These are phyloP conservation scores for Paecilomyces variotii DNA, from an alignment of 2,329 filamentous ascomycete species.

Conservation along the genomic window DNA sequence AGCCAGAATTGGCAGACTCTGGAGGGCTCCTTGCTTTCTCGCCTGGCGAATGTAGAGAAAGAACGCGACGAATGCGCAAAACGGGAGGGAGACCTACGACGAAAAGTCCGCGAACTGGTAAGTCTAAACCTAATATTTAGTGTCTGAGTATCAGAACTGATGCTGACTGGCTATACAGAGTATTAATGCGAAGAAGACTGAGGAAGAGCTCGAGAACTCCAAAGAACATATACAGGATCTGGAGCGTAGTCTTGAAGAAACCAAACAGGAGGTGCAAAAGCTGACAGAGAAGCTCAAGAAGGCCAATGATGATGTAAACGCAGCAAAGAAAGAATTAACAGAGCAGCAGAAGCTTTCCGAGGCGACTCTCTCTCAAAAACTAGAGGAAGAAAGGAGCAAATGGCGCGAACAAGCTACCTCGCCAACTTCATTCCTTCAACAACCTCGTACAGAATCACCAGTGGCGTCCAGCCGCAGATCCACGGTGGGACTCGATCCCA, in stretches of 20 bases:
- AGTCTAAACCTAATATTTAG: conserved; percentile 19
- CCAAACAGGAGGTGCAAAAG: conserved; percentile 51
- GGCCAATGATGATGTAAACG: conserved; percentile 55
- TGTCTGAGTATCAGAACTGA: not conserved
- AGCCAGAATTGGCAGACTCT: conserved; percentile 98
- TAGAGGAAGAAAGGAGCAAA: conserved; percentile 58
- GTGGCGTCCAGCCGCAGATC: conserved; percentile 34
- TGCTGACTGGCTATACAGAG: conserved; percentile 45
- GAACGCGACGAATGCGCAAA: conserved; percentile 80
- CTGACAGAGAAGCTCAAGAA: conserved; percentile 34
- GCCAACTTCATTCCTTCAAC: conserved; percentile 27
- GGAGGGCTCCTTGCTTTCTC: conserved; percentile 72
- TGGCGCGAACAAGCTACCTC: conserved; percentile 44
- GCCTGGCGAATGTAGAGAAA: conserved; percentile 71
- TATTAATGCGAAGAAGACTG: conserved; percentile 57
- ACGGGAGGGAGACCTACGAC: conserved; percentile 78
- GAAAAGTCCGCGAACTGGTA: conserved; percentile 81
- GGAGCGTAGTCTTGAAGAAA: conserved; percentile 52
- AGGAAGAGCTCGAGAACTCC: conserved; percentile 74
- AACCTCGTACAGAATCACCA: conserved; percentile 33
- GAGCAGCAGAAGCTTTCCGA: conserved; percentile 54
- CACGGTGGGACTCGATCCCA: conserved; percentile 26
- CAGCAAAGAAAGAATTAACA: conserved; percentile 48
- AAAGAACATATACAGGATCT: conserved; percentile 34
- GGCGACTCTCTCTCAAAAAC: conserved; percentile 46